Evolutionary conservation across 768 basidiomycete genomes (phyloP).

Genomic region (Tylopilus intermedius): DNA sequence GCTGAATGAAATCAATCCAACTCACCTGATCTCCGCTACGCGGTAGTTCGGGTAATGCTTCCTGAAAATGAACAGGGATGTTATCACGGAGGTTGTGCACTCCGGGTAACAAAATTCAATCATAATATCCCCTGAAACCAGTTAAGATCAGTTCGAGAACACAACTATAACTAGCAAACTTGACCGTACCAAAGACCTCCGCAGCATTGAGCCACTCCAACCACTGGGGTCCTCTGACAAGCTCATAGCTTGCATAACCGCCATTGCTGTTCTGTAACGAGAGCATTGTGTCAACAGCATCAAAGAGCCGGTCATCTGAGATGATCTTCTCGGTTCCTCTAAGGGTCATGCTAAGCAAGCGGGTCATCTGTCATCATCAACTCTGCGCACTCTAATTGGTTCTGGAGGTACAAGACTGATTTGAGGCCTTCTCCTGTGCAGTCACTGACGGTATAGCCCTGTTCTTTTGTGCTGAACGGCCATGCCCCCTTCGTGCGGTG

Average conservation of each 20-base stretch:
- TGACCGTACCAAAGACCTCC: conserved; percentile 87
- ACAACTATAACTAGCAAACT: conserved; percentile 15
- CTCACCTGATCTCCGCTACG: conserved; percentile 68
- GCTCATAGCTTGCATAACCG: conserved; percentile 95
- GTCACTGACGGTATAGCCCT: conserved; percentile 93
- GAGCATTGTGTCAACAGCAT: conserved; percentile 83
- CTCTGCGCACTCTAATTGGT: conserved; percentile 61
- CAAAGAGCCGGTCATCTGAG: conserved; percentile 69
- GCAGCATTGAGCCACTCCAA: conserved; percentile 89
- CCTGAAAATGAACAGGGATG: conserved; percentile 80
- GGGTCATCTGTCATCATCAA: not conserved
- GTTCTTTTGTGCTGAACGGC: conserved; percentile 87
- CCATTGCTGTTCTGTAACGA: conserved; percentile 82
- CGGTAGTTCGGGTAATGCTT: conserved; percentile 80
- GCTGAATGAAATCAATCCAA: conserved; percentile 10
- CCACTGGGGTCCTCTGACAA: conserved; percentile 72
- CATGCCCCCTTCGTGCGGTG: conserved; percentile 68
- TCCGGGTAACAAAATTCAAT: conserved; percentile 94
- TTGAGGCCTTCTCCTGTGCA: conserved; percentile 95
- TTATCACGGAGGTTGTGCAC: conserved; percentile 95
- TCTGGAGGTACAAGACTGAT: conserved; percentile 83
- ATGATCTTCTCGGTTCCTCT: conserved; percentile 77
- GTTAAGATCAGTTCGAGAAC: not conserved
- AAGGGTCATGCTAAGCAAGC: conserved; percentile 8
- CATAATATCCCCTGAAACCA: conserved; percentile 81